These are phyloP conservation scores for Xerocomus subilludens DNA, from an alignment of 1,284 basidiomycete species.

Conservation along the genomic window DNA sequence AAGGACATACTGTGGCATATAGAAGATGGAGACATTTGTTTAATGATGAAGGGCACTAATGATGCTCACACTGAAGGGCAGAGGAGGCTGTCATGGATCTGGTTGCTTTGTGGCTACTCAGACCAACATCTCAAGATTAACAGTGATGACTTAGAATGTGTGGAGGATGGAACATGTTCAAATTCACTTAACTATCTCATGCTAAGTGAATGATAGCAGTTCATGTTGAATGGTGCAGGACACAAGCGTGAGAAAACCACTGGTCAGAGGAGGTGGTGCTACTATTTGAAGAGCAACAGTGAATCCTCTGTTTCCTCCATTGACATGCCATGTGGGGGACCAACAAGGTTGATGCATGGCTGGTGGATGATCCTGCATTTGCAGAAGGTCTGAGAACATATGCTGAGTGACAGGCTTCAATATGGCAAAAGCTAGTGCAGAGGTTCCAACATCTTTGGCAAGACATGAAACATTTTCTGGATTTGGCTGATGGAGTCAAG, in stretches of 20 bases:
- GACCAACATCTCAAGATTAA: no score
- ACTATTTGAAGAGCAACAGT: conserved; percentile 3
- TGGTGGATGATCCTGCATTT: not conserved
- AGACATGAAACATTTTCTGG: no score
- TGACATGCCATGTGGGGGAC: conserved; percentile 9
- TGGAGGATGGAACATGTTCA: no score
- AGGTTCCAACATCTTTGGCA: not conserved
- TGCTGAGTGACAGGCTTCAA: conserved; percentile 1
- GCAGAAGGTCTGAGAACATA: conserved; percentile 1
- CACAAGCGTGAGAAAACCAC: not conserved
- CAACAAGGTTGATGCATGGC: not conserved
- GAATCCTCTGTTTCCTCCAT: not conserved
- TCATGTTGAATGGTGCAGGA: conserved; percentile 18
- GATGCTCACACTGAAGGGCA: not conserved
- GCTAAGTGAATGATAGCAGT: no score
- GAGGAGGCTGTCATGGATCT: conserved; percentile 9
- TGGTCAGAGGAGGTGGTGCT: conserved; percentile 12
- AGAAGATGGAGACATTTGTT: not conserved
- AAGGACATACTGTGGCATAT: not conserved
- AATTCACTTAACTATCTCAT: no score
- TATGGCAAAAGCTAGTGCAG: not conserved
- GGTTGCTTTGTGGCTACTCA: conserved; percentile 5
- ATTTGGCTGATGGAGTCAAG: no score
- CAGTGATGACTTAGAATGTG: no score
- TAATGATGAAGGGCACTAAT: not conserved